Conservation (phyloP, 192 early-diverging fungal species). For the Dissophora globulifera region DNA sequence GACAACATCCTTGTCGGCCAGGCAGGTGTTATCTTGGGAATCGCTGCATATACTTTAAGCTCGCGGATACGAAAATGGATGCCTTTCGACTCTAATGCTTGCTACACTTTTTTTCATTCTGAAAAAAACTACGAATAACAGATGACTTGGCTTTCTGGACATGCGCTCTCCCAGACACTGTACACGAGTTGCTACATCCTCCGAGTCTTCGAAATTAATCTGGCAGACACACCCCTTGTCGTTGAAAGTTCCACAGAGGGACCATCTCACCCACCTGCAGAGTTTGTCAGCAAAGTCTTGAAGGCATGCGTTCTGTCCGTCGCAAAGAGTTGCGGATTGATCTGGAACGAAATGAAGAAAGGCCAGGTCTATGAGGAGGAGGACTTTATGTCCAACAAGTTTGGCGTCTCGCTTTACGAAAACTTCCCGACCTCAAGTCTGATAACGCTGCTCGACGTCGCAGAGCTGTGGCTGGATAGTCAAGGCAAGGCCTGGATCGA, state of each 20-base stretch:
- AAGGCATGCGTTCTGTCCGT: slow-evolving; percentile 61
- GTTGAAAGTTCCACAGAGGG: not conserved
- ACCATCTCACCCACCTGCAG: slow-evolving; percentile 15
- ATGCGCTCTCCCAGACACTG: slow-evolving; percentile 67
- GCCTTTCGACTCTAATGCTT: no score
- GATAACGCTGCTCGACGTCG: slow-evolving; percentile 50
- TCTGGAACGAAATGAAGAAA: slow-evolving; percentile 66
- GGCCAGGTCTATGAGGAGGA: slow-evolving; percentile 72
- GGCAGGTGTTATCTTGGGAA: slow-evolving; percentile 26
- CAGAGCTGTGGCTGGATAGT: slow-evolving; percentile 50
- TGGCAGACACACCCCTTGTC: slow-evolving; percentile 14
- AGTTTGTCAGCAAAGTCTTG: slow-evolving; percentile 55
- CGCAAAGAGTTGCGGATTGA: slow-evolving; percentile 60
- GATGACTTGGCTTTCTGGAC: slow-evolving; percentile 72
- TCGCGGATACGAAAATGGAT: no score
- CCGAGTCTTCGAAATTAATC: slow-evolving; percentile 48
- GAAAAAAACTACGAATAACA: no score
- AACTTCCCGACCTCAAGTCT: slow-evolving; percentile 46
- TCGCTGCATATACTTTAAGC: no score
- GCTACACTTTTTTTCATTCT: no score
- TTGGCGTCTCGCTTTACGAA: slow-evolving; percentile 61
- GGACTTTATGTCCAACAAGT: slow-evolving; percentile 68
- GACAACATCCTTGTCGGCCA: slow-evolving; percentile 63
- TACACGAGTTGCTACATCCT: slow-evolving; percentile 67
- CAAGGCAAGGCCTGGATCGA: slow-evolving; percentile 48